Evolutionary conservation across 768 basidiomycete genomes (phyloP).

Genomic region (Termitomyces sp.): DNA sequence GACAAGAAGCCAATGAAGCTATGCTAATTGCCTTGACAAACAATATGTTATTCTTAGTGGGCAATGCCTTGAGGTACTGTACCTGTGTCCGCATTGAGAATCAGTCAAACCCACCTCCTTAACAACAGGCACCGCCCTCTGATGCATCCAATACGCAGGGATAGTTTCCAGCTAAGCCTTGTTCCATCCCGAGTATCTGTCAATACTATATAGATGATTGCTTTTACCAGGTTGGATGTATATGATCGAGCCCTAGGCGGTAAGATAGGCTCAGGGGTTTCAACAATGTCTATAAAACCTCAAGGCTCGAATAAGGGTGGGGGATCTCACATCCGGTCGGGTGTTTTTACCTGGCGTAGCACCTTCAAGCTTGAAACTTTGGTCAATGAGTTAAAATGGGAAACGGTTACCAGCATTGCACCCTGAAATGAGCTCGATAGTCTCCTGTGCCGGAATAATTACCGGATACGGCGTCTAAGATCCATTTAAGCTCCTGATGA

Average conservation of each 20-base stretch:
- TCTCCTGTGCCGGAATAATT: slow-evolving; percentile 73
- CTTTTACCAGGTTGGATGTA: too few relatives aligned
- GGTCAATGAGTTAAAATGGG: not conserved
- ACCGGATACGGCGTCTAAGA: slow-evolving; percentile 37
- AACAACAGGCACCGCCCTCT: too few relatives aligned
- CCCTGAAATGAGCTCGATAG: slow-evolving; percentile 47
- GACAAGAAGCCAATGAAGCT: not conserved
- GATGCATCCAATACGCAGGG: too few relatives aligned
- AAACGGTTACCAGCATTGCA: too few relatives aligned
- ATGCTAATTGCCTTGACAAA: too few relatives aligned
- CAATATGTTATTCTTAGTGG: not conserved
- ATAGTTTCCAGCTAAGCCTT: too few relatives aligned
- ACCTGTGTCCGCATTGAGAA: not conserved
- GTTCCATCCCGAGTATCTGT: too few relatives aligned
- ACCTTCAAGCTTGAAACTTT: not conserved
- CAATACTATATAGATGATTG: too few relatives aligned
- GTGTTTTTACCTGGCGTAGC: too few relatives aligned
- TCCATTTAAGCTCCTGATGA: not conserved
- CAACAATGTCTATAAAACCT: not conserved
- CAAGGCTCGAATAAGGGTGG: too few relatives aligned
- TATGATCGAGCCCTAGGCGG: too few relatives aligned
- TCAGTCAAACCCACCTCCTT: not conserved
- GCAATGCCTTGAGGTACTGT: not conserved
- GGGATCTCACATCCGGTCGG: slow-evolving; percentile 15
- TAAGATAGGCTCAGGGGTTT: too few relatives aligned